Evolutionary conservation across 345 rosid genomes (phyloP).

Genomic region (Lepidium aucheri): DNA sequence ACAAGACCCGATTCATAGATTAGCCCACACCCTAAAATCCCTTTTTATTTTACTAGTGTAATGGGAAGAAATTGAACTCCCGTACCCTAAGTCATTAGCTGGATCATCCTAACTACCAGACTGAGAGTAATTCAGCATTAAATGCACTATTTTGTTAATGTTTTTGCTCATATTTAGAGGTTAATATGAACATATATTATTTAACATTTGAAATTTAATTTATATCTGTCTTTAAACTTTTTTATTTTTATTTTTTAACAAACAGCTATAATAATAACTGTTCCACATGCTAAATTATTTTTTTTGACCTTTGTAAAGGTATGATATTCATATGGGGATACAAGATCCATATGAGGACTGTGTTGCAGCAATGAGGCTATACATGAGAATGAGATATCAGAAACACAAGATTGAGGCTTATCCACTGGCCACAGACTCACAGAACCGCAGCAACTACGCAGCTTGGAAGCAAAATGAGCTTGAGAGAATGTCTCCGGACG

Average conservation of each 20-base stretch:
- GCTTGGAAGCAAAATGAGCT: slow-evolving; percentile 68
- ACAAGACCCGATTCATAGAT: too few relatives aligned
- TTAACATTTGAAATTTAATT: neutral
- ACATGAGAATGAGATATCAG: slow-evolving; percentile 70
- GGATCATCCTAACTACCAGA: too few relatives aligned
- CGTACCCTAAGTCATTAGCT: too few relatives aligned
- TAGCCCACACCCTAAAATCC: too few relatives aligned
- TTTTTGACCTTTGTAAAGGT: slow-evolving; percentile 29
- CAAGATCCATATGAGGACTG: slow-evolving; percentile 82
- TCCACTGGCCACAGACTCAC: slow-evolving; percentile 59
- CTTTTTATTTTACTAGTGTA: too few relatives aligned
- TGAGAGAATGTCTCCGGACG: slow-evolving; percentile 64
- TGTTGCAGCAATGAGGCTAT: slow-evolving; percentile 74
- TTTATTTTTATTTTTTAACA: neutral
- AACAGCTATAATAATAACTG: neutral
- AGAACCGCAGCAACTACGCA: slow-evolving; percentile 53
- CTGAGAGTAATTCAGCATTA: too few relatives aligned
- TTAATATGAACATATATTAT: too few relatives aligned
- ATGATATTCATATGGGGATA: slow-evolving; percentile 62
- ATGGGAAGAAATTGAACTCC: too few relatives aligned
- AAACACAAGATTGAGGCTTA: slow-evolving; percentile 41
- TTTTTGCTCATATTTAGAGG: neutral
- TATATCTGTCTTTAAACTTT: neutral
- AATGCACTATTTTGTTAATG: neutral
- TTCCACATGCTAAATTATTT: neutral